phyloP scores from a whole-genome alignment of 1,139 yeast species.

The Yamadazyma atmosphaerica region DNA sequence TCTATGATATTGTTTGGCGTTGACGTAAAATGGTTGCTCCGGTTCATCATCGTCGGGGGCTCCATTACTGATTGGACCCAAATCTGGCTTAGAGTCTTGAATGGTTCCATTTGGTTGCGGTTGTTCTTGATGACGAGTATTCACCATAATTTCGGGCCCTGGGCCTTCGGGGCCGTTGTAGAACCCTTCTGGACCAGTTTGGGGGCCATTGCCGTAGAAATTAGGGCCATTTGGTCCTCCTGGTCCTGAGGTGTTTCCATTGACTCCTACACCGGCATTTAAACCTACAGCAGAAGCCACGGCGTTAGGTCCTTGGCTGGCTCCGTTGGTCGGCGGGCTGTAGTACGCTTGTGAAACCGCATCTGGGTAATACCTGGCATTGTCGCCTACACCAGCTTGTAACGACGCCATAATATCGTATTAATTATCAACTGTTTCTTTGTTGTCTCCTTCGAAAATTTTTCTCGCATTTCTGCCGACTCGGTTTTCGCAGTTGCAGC shows the following conservation, averaged over 20 bases:
- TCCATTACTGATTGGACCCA: background rate
- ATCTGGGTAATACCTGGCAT: slow-evolving; percentile 33
- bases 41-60: slow-evolving; percentile 15
- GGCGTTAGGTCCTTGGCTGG: background rate
- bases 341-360: slow-evolving; percentile 28
- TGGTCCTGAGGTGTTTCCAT: background rate
- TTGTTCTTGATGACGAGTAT: too few species aligned
- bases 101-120: too few species aligned
- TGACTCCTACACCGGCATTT: background rate
- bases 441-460: slow-evolving; percentile 2
- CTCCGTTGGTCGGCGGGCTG: slow-evolving; percentile 18
- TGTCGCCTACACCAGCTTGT: slow-evolving; percentile 31
- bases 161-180: background rate
- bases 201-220: background rate
- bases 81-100: background rate
- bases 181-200: background rate
- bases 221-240: background rate
- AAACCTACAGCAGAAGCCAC: too few species aligned
- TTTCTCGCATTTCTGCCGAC: slow-evolving; percentile 5
- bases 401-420: slow-evolving; percentile 30
- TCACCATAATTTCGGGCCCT: too few species aligned
- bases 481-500: slow-evolving; percentile 3
- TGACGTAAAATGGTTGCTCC: slow-evolving; percentile 95
- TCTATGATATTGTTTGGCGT: slow-evolving; percentile 96
- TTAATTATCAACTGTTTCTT: background rate